Evolutionary conservation across 768 basidiomycete genomes (phyloP).

Genomic region (Hericium rajendrae): DNA sequence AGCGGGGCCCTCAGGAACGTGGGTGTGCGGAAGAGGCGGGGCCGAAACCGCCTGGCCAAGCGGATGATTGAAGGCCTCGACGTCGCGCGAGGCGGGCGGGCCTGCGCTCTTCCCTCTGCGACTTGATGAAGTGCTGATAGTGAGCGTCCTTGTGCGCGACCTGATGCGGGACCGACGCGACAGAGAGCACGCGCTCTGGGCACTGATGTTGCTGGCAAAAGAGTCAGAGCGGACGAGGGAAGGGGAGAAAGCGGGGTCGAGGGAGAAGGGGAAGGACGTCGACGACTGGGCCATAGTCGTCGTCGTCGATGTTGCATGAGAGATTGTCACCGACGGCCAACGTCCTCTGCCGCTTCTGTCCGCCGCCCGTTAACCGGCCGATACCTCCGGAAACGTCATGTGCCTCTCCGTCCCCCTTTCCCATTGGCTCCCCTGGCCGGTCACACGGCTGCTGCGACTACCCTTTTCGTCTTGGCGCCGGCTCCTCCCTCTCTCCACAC

Average conservation of each 20-base stretch:
- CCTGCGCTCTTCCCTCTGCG: conserved; percentile 19
- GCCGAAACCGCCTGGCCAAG: conserved; percentile 8
- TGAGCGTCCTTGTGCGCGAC: conserved; percentile 16
- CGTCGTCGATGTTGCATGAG: conserved; percentile 17
- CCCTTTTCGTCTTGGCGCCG: too few relatives aligned
- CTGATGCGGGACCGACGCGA: conserved; percentile 23
- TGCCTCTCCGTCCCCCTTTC: background rate
- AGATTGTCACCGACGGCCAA: background rate
- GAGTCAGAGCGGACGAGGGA: conserved; percentile 22
- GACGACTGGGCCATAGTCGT: conserved; percentile 21
- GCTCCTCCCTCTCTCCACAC: too few relatives aligned
- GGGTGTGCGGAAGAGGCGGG: conserved; percentile 10
- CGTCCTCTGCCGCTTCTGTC: background rate
- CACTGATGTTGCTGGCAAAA: conserved; percentile 18
- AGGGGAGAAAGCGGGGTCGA: background rate
- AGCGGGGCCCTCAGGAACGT: background rate
- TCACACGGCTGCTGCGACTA: too few relatives aligned
- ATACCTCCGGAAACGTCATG: background rate
- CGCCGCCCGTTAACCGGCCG: too few relatives aligned
- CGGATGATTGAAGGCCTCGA: conserved; percentile 8
- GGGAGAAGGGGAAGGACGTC: conserved; percentile 13
- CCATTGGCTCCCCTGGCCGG: background rate
- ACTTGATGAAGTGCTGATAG: conserved; percentile 12
- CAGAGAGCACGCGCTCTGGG: conserved; percentile 17
- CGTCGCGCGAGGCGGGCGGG: conserved; percentile 7